Conservation (phyloP, 2,329 filamentous ascomycete genomes). For the Monilinia fructicola region DNA sequence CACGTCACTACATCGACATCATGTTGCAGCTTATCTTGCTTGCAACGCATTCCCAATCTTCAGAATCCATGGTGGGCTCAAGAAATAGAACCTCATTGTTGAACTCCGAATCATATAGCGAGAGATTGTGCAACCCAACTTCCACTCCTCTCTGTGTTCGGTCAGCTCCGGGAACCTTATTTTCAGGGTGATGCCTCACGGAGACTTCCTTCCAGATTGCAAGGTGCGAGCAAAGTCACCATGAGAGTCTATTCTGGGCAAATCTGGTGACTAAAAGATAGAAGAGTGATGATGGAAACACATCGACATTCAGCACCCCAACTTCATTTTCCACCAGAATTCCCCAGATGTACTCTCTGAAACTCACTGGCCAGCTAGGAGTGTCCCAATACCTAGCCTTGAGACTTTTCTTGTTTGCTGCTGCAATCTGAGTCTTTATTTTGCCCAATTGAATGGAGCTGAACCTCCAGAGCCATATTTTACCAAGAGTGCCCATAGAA, state of each 20-base stretch:
- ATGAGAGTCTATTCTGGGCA: constrained; percentile 1
- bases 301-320: constrained; percentile 48
- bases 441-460: constrained; percentile 30
- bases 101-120: not conserved
- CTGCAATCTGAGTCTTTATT: constrained; percentile 33
- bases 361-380: constrained; percentile 44
- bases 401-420: constrained; percentile 43
- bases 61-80: too few species aligned
- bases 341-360: constrained; percentile 45
- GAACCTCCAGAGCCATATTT: constrained; percentile 21
- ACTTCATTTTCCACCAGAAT: constrained; percentile 43
- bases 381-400: constrained; percentile 47
- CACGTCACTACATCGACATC: not conserved
- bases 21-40: too few species aligned
- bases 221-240: not conserved
- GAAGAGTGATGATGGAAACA: constrained; percentile 9
- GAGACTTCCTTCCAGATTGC: too few species aligned
- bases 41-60: too few species aligned
- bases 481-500: constrained; percentile 27
- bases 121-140: too few species aligned
- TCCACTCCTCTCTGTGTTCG: too few species aligned
- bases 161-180: too few species aligned
- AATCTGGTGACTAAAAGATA: constrained; percentile 9
- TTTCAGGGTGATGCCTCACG: not conserved
- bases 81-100: not conserved